Evolutionary conservation across 305 asterid genomes (phyloP).

Genomic region (Coffea humblotiana): DNA sequence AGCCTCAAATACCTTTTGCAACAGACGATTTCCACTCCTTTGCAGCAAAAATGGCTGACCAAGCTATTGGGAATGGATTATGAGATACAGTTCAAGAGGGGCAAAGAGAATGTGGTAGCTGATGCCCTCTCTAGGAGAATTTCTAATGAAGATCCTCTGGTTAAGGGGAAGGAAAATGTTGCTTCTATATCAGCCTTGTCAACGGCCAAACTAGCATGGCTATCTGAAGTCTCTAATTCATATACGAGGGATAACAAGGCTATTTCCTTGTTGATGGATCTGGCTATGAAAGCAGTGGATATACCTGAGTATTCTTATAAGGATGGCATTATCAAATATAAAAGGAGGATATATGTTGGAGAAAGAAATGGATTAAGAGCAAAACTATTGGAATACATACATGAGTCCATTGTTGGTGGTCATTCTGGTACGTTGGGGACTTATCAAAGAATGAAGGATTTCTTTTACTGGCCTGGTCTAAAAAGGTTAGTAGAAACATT

Average conservation of each 20-base stretch:
- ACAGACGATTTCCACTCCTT: background rate
- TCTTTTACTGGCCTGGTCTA: too few species aligned
- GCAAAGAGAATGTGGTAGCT: background rate
- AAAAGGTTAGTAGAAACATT: too few species aligned
- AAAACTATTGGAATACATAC: background rate
- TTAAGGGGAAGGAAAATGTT: too few species aligned
- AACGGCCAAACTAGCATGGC: background rate
- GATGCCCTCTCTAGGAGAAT: slow-evolving; percentile 4
- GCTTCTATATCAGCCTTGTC: too few species aligned
- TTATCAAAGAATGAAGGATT: background rate
- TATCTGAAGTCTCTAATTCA: background rate
- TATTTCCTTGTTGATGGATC: background rate
- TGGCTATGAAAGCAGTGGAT: background rate
- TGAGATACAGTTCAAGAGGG: background rate
- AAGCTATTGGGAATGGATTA: slow-evolving; percentile 17
- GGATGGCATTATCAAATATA: background rate
- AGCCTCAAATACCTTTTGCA: background rate
- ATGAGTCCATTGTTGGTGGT: background rate
- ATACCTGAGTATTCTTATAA: background rate
- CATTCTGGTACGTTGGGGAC: background rate
- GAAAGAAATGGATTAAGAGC: background rate
- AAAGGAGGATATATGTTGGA: background rate
- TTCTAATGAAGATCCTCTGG: fast-evolving
- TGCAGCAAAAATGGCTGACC: background rate
- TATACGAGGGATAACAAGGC: background rate